These are phyloP conservation scores for Domatiomyces catenatus DNA, from an alignment of 2,329 filamentous ascomycete genomes.

Conservation along the genomic window DNA sequence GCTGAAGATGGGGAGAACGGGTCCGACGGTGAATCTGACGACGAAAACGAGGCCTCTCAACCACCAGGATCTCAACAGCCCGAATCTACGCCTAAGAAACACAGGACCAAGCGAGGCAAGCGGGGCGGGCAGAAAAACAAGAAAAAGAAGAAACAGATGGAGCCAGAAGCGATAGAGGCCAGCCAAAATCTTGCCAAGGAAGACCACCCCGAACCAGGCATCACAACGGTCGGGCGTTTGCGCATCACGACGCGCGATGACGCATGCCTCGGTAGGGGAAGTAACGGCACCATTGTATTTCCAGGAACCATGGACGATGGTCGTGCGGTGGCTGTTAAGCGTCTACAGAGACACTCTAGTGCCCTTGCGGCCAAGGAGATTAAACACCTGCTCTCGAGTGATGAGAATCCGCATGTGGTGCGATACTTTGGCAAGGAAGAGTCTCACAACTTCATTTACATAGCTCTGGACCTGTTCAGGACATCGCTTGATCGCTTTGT, in stretches of 20 bases:
- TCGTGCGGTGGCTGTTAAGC: constrained; percentile 84
- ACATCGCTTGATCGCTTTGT: constrained; percentile 86
- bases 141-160: constrained; percentile 21
- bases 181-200: constrained; percentile 21
- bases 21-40: constrained; percentile 14
- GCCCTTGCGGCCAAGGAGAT: constrained; percentile 93
- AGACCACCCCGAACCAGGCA: constrained; percentile 43
- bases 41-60: constrained; percentile 5
- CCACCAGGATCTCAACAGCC: not conserved
- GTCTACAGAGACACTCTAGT: constrained; percentile 91
- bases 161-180: constrained; percentile 15
- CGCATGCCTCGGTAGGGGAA: constrained; percentile 55
- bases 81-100: constrained; percentile 2
- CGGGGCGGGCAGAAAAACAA: constrained; percentile 19
- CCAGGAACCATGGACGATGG: constrained; percentile 77
- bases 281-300: constrained; percentile 93
- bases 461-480: constrained; percentile 84
- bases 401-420: constrained; percentile 92
- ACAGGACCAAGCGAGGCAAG: constrained; percentile 18
- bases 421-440: constrained; percentile 89
- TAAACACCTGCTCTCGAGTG: constrained; percentile 74
- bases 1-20: not conserved
- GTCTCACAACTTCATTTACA: constrained; percentile 83
- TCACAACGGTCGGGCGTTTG: constrained; percentile 45
- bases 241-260: constrained; percentile 40